Base-by-base conservation (phyloP, 768 basidiomycete species). In the Lactarius evosmus region DNA sequence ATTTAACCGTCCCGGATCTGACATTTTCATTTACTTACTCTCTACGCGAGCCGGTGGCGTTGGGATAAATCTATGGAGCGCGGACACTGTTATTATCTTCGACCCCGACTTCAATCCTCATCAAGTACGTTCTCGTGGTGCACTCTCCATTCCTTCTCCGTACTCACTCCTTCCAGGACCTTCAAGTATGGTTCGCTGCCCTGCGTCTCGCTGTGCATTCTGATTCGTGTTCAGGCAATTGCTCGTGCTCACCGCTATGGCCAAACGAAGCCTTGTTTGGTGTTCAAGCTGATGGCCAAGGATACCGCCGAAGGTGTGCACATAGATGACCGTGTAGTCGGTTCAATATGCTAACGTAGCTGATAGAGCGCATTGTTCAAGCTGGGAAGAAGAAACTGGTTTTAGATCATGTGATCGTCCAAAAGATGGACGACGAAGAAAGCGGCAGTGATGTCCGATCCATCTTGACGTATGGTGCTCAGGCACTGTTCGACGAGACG, bases 51-150 rank as follows among this genome's bases (percentile, higher is more conserved):
- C 96, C 22, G 68, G 68, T 6, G 68, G 66, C 3, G 68, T 69
- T n/a, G 80, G 82, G 7, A 80, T 81, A 66, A 78, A 82, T 65
- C 72, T 78, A 40, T 80, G 87, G 77, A 89, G 85, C 12, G 94
- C 94, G 19, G 94, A 96, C 72, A 94, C 93, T 0, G 93, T 93
- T 29, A 88, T 92, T 49, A 85, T 92, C 50, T 92, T 88, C 69
- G 96, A 99, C 72, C 94, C 95, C 0, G 97, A 99, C 77, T 99
- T 95, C 75, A 99, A 99, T 71, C 96, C 96, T n/a, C 94, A 97
- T 75, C 90, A 90, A 81, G 89, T 88, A 53, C 30, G 82, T 74
- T 54, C n/a, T 33, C 53, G 27, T 32, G 6, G 56, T 40, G 25
- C 25, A 33, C 44, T 30, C 44, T 30, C 17, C 22, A 33, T 44